Percentiles rank a stretch among this genome's conserved stretches.
phyloP scores from a whole-genome alignment of 2,329 filamentous ascomycete genomes.

The Cladosporium oxysporum region DNA sequence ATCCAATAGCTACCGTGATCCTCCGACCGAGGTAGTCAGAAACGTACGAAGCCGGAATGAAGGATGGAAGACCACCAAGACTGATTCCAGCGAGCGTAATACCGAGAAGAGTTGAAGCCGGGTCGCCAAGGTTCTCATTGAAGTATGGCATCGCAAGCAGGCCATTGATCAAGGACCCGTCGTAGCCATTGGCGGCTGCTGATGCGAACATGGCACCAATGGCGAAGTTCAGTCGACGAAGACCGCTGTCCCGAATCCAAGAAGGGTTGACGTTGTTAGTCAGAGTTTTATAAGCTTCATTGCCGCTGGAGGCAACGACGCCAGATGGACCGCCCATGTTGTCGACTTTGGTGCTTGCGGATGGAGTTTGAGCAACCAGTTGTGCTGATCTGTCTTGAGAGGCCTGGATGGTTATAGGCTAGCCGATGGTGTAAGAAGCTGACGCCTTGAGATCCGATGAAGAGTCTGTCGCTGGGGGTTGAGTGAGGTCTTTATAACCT shows the following conservation, averaged over 20 bases:
- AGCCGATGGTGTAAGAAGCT: not conserved
- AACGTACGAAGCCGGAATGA: constrained; percentile 29
- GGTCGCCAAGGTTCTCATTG: constrained; percentile 32
- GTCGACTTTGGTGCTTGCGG: not conserved
- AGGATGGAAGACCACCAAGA: constrained; percentile 30
- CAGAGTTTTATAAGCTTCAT: constrained; percentile 25
- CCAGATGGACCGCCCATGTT: constrained; percentile 20
- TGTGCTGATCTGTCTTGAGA: not conserved
- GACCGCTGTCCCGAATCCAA: constrained; percentile 25
- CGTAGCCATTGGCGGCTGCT: constrained; percentile 34
- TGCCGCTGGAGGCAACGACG: constrained; percentile 22
- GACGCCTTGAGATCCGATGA: not conserved
- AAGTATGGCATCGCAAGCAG: constrained; percentile 30
- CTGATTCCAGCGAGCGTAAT: constrained; percentile 31
- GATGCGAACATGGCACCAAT: constrained; percentile 28
- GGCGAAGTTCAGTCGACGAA: constrained; percentile 26
- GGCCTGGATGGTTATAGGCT: not conserved
- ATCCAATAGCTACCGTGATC: constrained; percentile 40
- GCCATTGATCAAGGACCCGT: constrained; percentile 35
- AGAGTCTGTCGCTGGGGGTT: not conserved
- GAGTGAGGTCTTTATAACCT: constrained; percentile 8
- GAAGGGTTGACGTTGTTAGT: constrained; percentile 24
- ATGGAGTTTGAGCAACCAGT: not conserved
- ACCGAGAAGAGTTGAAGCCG: constrained; percentile 32
- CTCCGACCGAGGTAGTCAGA: constrained; percentile 33